Base-by-base conservation (phyloP, 2,329 filamentous ascomycete species). In the Polychaeton citri region DNA sequence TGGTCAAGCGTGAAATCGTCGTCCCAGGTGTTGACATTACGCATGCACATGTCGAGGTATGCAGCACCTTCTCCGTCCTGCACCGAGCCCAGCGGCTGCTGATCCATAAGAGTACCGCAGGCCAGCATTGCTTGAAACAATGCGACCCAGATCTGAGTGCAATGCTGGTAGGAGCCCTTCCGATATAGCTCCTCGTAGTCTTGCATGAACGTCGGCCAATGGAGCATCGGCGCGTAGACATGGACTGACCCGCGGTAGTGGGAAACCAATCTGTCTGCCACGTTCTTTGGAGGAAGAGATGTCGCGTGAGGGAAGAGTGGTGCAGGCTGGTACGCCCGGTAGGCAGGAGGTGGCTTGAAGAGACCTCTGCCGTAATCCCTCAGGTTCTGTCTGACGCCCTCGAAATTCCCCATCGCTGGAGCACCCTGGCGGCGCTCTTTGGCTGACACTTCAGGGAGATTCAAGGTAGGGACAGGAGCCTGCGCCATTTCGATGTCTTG, bases 61-160 rank as follows among this genome's bases (percentile, higher is more conserved):
- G 78, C 71, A 38, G 68, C 68, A 4, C 74, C 75, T 39, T 70
- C 73, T 9, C 41, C 56, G 42, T 73, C 63, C 41, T 68, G 61
- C 16, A 68, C 62, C 24, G 76, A 66, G 37, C 72, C 67, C 4
- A 63, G 59, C 7, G 71, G 69, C 12, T 71, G 62, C 1, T 76
- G 69, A 3, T 68, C 61, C 53, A 87, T 86, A 5, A 95, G 64
- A 16, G 79, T 78, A 16, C 87, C 90, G 37, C 85, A 79, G 0
- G 87, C 86, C 39, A 96, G 66, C 2, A 94, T 76, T 1, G 79
- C 76, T 51, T 87, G 94, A 48, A 95, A 79, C 15, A 90, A 66
- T 2, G 84, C 79, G 21, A 81, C 67, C 76, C 84, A 94, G 21
- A 79, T 74, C 12, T 75, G 69, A 0, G 79, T 66, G 5, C 74